Evolutionary conservation across 768 basidiomycete species (phyloP).

Genomic region (Lentinula lateritia): DNA sequence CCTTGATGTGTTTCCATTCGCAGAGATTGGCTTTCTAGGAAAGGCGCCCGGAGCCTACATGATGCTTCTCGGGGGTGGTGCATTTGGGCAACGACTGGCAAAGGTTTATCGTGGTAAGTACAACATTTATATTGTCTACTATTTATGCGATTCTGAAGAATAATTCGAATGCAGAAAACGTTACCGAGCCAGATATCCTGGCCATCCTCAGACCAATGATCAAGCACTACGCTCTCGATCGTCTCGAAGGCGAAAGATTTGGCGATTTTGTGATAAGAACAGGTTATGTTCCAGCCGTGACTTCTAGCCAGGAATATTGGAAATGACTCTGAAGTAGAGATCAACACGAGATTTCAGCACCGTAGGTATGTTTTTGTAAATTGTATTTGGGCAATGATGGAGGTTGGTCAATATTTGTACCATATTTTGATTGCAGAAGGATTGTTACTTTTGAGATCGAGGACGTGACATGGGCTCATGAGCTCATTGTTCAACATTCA

Average conservation of each 20-base stretch:
- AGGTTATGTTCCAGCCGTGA: conserved; percentile 85
- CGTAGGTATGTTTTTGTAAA: too few species aligned
- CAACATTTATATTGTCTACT: too few species aligned
- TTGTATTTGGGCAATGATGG: too few species aligned
- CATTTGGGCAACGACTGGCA: conserved; percentile 90
- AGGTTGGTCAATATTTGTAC: too few species aligned
- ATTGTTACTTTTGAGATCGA: too few species aligned
- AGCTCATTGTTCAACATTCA: too few species aligned
- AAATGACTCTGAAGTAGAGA: background rate
- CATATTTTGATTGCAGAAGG: too few species aligned
- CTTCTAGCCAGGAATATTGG: conserved; percentile 61
- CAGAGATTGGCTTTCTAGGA: conserved; percentile 94
- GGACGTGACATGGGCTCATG: too few species aligned
- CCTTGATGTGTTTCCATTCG: background rate
- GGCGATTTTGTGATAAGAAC: conserved; percentile 92
- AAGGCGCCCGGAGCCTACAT: conserved; percentile 90
- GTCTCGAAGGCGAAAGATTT: conserved; percentile 83
- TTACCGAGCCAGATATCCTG: conserved; percentile 88
- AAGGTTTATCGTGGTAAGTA: conserved; percentile 86
- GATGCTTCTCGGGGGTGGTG: conserved; percentile 96
- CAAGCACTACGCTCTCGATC: conserved; percentile 85
- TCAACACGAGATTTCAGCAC: too few species aligned
- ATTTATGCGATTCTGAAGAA: background rate
- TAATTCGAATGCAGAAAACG: conserved; percentile 50
- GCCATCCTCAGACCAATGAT: conserved; percentile 91